These are phyloP conservation scores for Coemansia sp. DNA, from an alignment of 192 early-diverging fungal genomes.

Conservation along the genomic window DNA sequence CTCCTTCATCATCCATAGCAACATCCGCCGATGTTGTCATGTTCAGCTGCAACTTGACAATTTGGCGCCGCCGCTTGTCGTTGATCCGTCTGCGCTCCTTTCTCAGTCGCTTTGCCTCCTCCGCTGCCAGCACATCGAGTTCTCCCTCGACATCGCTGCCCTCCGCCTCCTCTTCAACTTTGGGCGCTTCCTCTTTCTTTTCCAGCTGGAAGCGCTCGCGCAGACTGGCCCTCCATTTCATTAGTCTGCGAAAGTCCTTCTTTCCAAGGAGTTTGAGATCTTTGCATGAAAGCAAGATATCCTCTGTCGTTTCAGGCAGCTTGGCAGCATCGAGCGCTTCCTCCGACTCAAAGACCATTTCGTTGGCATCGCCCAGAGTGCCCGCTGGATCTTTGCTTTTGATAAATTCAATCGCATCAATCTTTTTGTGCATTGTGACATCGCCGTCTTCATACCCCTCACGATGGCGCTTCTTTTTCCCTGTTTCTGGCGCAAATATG, in stretches of 20 bases:
- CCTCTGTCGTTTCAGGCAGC: slow-evolving; percentile 73
- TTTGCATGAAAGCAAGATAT: slow-evolving; percentile 75
- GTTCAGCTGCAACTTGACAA: slow-evolving; percentile 76
- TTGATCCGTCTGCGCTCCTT: slow-evolving; percentile 65
- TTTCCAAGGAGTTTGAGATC: slow-evolving; percentile 94
- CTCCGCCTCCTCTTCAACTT: slow-evolving; percentile 43
- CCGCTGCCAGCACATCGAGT: slow-evolving; percentile 51
- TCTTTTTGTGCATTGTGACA: slow-evolving; percentile 79
- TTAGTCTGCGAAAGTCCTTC: slow-evolving; percentile 86
- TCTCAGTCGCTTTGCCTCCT: slow-evolving; percentile 50
- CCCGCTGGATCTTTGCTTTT: slow-evolving; percentile 73
- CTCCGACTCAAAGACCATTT: slow-evolving; percentile 72
- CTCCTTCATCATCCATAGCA: slow-evolving; percentile 67
- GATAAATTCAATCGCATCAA: slow-evolving; percentile 80
- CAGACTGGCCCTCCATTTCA: slow-evolving; percentile 85
- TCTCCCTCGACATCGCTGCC: slow-evolving; percentile 54
- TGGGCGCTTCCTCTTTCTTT: slow-evolving; percentile 45
- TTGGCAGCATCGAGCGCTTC: slow-evolving; percentile 59
- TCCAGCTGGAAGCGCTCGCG: slow-evolving; percentile 60
- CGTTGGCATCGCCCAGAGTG: slow-evolving; percentile 75
- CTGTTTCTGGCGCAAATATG: slow-evolving; percentile 85
- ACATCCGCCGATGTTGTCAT: slow-evolving; percentile 79
- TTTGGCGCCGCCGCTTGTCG: slow-evolving; percentile 67
- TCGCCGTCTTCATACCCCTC: slow-evolving; percentile 98
- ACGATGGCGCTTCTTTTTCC: slow-evolving; percentile 83